Conservation (phyloP, 2,329 filamentous ascomycete genomes). For the Claviceps quebecensis region DNA sequence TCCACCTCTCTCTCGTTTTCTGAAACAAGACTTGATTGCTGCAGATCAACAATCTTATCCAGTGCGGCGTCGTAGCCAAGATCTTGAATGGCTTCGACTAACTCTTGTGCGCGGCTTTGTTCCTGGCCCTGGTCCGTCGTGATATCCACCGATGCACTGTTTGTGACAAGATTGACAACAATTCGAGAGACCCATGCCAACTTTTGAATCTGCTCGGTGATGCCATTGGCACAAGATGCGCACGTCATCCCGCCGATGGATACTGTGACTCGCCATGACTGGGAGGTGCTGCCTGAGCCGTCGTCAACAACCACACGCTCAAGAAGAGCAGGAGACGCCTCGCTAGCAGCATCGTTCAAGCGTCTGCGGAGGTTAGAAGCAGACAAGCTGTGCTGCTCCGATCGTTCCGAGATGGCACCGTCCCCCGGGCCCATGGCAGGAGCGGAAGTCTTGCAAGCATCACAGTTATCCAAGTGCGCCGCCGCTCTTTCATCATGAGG, state of each 20-base stretch:
- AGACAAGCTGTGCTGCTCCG: slow-evolving; percentile 2
- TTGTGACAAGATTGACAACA: slow-evolving; percentile 50
- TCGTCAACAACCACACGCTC: slow-evolving; percentile 13
- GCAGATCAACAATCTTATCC: slow-evolving; percentile 31
- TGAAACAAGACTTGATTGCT: slow-evolving; percentile 24
- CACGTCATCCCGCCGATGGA: slow-evolving; percentile 64
- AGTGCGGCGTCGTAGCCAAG: slow-evolving; percentile 53
- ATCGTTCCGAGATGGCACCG: slow-evolving; percentile 3
- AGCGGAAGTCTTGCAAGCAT: slow-evolving; percentile 17
- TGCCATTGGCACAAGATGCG: slow-evolving; percentile 49
- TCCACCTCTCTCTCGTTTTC: slow-evolving; percentile 41
- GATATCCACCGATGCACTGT: slow-evolving; percentile 51
- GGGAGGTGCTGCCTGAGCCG: slow-evolving; percentile 2
- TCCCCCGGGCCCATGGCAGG: slow-evolving; percentile 6
- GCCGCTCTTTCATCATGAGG: slow-evolving; percentile 14
- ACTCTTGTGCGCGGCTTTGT: slow-evolving; percentile 16
- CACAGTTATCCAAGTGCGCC: slow-evolving; percentile 24
- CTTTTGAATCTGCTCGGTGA: slow-evolving; percentile 45
- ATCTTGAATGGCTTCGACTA: slow-evolving; percentile 39
- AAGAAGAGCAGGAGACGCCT: slow-evolving; percentile 8
- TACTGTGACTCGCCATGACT: slow-evolving; percentile 34
- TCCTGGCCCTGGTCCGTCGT: slow-evolving; percentile 16
- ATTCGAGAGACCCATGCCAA: slow-evolving; percentile 42
- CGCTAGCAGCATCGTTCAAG: background rate
- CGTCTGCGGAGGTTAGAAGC: slow-evolving; percentile 5